Percentiles rank a stretch among this genome's conserved stretches.
phyloP scores from a whole-genome alignment of 129 eudicot genomes.

The Lonicera japonica region DNA sequence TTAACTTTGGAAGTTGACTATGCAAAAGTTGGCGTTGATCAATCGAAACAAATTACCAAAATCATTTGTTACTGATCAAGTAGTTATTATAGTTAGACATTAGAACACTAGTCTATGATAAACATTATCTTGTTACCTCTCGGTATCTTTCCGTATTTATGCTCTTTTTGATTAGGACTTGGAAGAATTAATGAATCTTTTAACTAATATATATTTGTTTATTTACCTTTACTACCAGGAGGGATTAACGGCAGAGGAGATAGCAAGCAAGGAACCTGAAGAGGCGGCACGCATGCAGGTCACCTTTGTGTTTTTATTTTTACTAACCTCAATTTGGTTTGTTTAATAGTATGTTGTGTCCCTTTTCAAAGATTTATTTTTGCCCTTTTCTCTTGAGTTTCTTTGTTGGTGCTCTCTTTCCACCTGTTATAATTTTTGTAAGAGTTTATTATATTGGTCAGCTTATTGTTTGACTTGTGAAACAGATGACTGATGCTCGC shows the following conservation, averaged over 20 bases:
- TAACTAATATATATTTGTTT: not conserved
- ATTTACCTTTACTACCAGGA: constrained; percentile 35
- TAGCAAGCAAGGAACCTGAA: constrained; percentile 76
- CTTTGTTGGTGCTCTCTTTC: no score
- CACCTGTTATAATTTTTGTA: not conserved
- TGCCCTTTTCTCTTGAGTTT: not conserved
- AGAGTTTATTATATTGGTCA: not conserved
- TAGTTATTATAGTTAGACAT: no score
- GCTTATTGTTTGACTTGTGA: constrained; percentile 12
- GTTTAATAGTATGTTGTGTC: not conserved
- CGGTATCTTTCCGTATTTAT: not conserved
- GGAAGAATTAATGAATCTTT: not conserved
- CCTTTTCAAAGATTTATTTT: not conserved
- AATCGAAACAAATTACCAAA: no score
- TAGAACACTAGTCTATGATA: no score
- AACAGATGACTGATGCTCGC: constrained; percentile 98
- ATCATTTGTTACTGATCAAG: no score
- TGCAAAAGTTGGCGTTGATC: no score
- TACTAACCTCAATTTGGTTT: not conserved
- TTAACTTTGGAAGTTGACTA: no score
- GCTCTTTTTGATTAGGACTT: not conserved
- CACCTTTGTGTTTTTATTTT: not conserved
- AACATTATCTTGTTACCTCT: no score
- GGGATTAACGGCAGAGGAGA: constrained; percentile 87
- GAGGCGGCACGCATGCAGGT: constrained; percentile 81